Conservation (phyloP, 306 rosid species). For the barrel medic (Medicago truncatula) region MtrunA17r5.0-ANR NC_053047.1:33675501-33676000, state of each 20-base stretch:
- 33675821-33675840: neutral
- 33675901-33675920: neutral
- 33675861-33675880: constrained; percentile 2
- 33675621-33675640: constrained; percentile 38
- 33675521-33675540: constrained; percentile 47
- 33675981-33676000: no score
- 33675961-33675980: no score
- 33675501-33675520: constrained; percentile 37
- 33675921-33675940: constrained; percentile 22
- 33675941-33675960: neutral
- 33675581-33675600: constrained; percentile 44
- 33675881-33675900: neutral
- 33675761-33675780: neutral
- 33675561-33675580: constrained; percentile 41
- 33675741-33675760: constrained; percentile 2
- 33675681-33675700: neutral
- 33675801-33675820: neutral
- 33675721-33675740: neutral
- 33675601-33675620: constrained; percentile 41
- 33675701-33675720: constrained; percentile 16
- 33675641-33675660: constrained; percentile 27
- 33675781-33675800: neutral
- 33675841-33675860: neutral
- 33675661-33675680: neutral
- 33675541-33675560: constrained; percentile 40